Evolutionary conservation across 1,284 basidiomycete species (phyloP), one percentile per base, ranked within the genome.

Genomic region (Hypsizygus ulmarius): DNA sequence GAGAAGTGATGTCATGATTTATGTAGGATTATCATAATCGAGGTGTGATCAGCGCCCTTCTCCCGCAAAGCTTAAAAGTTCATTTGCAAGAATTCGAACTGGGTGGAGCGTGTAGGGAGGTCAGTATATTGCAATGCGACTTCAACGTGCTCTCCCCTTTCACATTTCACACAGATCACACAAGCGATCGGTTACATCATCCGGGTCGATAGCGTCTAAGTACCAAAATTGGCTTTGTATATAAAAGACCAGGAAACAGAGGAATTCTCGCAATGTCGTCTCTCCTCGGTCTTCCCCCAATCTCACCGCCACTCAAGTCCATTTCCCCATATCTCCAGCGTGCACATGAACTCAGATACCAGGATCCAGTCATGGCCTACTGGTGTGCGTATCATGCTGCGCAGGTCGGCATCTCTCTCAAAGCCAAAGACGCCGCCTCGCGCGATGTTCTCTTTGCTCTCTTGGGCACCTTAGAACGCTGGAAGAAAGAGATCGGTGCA

Each of bases 311-410:
- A 45, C 79, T 89, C 62, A 87, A 82, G 59, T 52, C 81, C 14
- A 74, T 90, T 50, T 66, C 81, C 6, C 87, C 93, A 2, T 95
- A 84, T 64, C 75, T 98, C n/a, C 91, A 93, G 63, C 81, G 95
- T 41, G 90, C 94, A 0, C 83, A 90, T 43, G 96, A 98, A 65
- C 77, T 97, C 52, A 80, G 78, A 43, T 71, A 72, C 11, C 83
- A 87, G 49, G 93, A 98, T 58, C 89, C 92, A 2, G 75, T 94
- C 43, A 83, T 98, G 56, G 78, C 91, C 1, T 98, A 98, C 66
- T 98, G 95, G 95, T 95, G 94, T 92, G 84, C 84, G 43, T 97
- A 94, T 72, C 87, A 93, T 66, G 95, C 93, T 37, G 90, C 92
- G 0, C 90, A 97, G 66, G 71, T 88, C 34, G 94, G 93, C 42